These are phyloP conservation scores for Fraxinus quadrangulata DNA, from an alignment of 257 asterid species.

Conservation along the genomic window DNA sequence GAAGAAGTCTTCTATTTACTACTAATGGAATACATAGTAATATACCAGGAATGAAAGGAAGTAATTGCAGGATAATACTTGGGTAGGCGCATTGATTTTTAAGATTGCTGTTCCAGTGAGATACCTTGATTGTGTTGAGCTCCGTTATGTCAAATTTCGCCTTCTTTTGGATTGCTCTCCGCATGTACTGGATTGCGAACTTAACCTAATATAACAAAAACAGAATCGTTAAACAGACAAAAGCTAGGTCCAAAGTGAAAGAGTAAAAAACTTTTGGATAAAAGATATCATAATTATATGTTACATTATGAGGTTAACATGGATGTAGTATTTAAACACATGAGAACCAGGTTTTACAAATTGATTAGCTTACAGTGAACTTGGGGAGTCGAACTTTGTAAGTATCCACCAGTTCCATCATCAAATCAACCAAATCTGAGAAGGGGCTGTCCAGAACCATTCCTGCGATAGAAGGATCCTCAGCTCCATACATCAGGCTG, in stretches of 20 bases:
- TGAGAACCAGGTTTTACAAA: conserved; percentile 16
- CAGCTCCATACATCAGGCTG: conserved; percentile 95
- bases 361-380: conserved; percentile 67
- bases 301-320: conserved; percentile 12
- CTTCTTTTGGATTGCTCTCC: conserved; percentile 74
- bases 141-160: conserved; percentile 87
- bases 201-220: conserved; percentile 57
- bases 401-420: conserved; percentile 95
- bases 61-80: background rate
- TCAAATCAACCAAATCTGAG: conserved; percentile 89
- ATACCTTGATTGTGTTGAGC: conserved; percentile 83
- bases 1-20: background rate
- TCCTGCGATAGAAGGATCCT: conserved; percentile 99
- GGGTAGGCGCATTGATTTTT: background rate
- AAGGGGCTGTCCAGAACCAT: conserved; percentile 97
- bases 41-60: background rate
- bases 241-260: conserved; percentile 8
- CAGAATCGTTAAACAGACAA: background rate
- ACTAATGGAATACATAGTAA: background rate
- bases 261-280: conserved; percentile 4
- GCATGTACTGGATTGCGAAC: conserved; percentile 87
- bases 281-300: background rate
- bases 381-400: conserved; percentile 87
- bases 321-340: background rate
- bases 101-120: conserved; percentile 16